Evolutionary conservation across 768 basidiomycete species (phyloP), one percentile per base, ranked within the genome.

Genomic region (Lyophyllum atratum): DNA sequence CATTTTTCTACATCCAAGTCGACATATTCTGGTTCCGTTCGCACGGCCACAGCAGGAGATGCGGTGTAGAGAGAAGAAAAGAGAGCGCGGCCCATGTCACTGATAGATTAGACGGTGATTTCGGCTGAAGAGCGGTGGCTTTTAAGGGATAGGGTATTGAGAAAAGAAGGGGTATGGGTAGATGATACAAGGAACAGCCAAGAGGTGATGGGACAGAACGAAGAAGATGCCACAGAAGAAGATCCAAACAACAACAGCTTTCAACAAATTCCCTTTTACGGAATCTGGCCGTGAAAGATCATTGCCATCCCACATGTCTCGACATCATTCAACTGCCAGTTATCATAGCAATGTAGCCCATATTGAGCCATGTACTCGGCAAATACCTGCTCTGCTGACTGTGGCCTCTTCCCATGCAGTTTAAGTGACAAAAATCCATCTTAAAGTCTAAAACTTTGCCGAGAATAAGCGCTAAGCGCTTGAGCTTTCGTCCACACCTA

Each of bases 81-180:
- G 49, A 86, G 76, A 61, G 84, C 77, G 58, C 85, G 84, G 63
- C 85, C 85, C 85, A 86, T 86, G 28, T 50, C 68, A 48, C 14
- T 17, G 26, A 47, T 52, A 46, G 34, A 48, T 33, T 52, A 51
- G 55, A 15, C 11, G 34, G 11, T 4, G 39, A 40, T 40, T 40
- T n/a, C 7, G 4, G 39, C n/a, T 40, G 39, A 15, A 40, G 39
- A 40, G 39, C 39, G 39, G 39, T 15, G 4, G 39, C 39, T 40
- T 40, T n/a, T n/a, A 40, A 69, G 48, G 68, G 15, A 45, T 50
- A 58, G 70, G 70, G 68, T 61, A 59, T 59, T 58, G 51, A 42
- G 25, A 59, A 62, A 57, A 58, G 52, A 56, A 63, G 55, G 64
- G 66, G 58, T 60, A 62, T 60, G 58, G 55, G 24, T 52, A 56